Conservation (phyloP, 345 rosid species). For the Sonneratia alba region DNA sequence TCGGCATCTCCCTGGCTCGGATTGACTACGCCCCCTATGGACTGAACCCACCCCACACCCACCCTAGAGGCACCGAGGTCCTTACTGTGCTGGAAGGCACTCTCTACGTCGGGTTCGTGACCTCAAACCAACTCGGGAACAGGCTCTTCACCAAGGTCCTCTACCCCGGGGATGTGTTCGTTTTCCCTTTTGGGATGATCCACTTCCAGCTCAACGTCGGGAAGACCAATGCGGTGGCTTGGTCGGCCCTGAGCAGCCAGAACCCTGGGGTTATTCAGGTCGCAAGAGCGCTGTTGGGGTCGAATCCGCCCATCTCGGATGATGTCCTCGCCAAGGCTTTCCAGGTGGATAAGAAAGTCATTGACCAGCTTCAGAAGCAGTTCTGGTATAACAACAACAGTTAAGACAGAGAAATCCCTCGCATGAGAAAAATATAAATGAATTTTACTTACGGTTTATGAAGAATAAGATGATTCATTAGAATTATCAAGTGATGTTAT, state of each 20-base stretch:
- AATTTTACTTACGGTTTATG: too few species aligned
- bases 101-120: slow-evolving; percentile 13
- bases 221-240: slow-evolving; percentile 10
- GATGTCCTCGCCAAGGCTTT: slow-evolving; percentile 15
- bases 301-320: slow-evolving; percentile 8
- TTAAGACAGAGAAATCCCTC: too few species aligned
- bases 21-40: slow-evolving; percentile 10
- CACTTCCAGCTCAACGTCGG: slow-evolving; percentile 20
- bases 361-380: slow-evolving; percentile 6
- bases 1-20: slow-evolving; percentile 14
- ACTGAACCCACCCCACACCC: slow-evolving; percentile 17
- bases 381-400: slow-evolving; percentile 15
- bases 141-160: slow-evolving; percentile 16
- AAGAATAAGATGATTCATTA: too few species aligned
- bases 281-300: slow-evolving; percentile 11
- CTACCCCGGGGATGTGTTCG: slow-evolving; percentile 14
- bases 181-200: slow-evolving; percentile 17
- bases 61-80: slow-evolving; percentile 16
- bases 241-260: slow-evolving; percentile 16
- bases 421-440: too few species aligned
- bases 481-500: too few species aligned
- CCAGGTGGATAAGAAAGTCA: slow-evolving; percentile 13
- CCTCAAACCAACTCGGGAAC: slow-evolving; percentile 17
- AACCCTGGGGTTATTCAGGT: slow-evolving; percentile 16
- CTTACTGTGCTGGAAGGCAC: slow-evolving; percentile 11